Percentiles rank a stretch among this genome's conserved stretches.
These are phyloP conservation scores for Amanita polypyramis DNA, from an alignment of 768 basidiomycete genomes.

Conservation along the genomic window DNA sequence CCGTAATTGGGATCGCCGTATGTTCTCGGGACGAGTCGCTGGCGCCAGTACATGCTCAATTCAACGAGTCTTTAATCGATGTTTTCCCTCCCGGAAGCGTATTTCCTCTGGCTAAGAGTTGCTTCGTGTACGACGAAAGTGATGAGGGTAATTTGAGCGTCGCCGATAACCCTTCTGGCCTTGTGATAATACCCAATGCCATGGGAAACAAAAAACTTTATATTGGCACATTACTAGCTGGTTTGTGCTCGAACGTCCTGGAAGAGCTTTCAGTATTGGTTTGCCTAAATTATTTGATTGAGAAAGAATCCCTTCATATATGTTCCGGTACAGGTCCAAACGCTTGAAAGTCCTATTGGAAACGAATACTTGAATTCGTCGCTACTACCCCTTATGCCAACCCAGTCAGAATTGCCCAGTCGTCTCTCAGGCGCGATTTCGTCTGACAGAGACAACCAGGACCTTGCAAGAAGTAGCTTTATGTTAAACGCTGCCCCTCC, in stretches of 20 bases:
- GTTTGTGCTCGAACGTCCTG: constrained; percentile 80
- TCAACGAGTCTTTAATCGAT: constrained; percentile 52
- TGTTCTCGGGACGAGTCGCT: constrained; percentile 43
- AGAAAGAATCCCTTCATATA: constrained; percentile 6
- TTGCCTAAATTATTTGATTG: constrained; percentile 18
- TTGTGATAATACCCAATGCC: constrained; percentile 72
- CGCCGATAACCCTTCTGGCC: constrained; percentile 44
- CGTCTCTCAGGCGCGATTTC: constrained; percentile 22
- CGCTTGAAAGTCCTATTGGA: constrained; percentile 73
- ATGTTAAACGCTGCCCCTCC: constrained; percentile 28
- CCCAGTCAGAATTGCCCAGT: constrained; percentile 37
- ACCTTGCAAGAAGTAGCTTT: constrained; percentile 30
- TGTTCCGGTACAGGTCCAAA: constrained; percentile 43
- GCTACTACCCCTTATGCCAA: constrained; percentile 52
- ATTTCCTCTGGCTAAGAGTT: constrained; percentile 72
- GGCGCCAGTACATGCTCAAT: constrained; percentile 48
- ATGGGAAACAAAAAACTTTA: constrained; percentile 87
- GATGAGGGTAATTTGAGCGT: constrained; percentile 46
- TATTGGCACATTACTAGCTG: constrained; percentile 80
- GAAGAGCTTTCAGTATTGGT: constrained; percentile 82
- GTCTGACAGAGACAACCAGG: constrained; percentile 46
- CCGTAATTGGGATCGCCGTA: constrained; percentile 79
- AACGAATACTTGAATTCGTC: constrained; percentile 76
- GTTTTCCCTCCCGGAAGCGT: constrained; percentile 57
- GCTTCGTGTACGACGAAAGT: constrained; percentile 80